These are phyloP conservation scores for Glonium stellatum DNA, from an alignment of 495 filamentous ascomycete genomes.

Conservation along the genomic window DNA sequence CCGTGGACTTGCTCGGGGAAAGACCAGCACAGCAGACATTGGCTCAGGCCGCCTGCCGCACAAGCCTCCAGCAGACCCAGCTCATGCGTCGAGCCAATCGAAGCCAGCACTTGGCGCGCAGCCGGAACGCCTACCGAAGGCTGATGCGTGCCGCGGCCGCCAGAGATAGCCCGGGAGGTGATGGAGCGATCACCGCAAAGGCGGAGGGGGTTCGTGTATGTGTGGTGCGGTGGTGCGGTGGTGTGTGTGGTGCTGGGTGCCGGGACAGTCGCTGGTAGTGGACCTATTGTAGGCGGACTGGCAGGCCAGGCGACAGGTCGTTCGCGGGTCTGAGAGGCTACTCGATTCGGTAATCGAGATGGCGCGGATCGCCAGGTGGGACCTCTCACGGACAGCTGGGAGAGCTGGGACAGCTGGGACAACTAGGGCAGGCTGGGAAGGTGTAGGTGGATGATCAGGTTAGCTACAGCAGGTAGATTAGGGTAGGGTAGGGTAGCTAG, in stretches of 20 bases:
- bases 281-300: background rate
- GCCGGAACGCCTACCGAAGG: constrained; percentile 5
- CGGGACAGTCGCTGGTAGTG: background rate
- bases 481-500: no score
- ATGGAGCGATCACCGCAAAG: no score
- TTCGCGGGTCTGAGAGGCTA: background rate
- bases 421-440: no score
- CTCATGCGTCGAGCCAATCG: background rate
- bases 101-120: background rate
- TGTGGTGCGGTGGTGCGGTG: background rate
- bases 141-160: background rate
- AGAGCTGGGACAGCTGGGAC: no score
- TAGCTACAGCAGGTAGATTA: no score
- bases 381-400: background rate
- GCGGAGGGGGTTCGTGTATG: background rate
- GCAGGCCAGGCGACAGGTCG: background rate
- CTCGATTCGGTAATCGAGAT: background rate
- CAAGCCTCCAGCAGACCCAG: background rate
- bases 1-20: constrained; percentile 3
- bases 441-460: no score
- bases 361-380: background rate
- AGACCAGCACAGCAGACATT: background rate
- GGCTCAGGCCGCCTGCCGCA: background rate
- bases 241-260: background rate
- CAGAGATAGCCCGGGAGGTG: no score